Percentiles rank a stretch among this genome's conserved stretches.
These are phyloP conservation scores for Agrostemma githago DNA, from an alignment of 148 eudicot genomes.

Conservation along the genomic window DNA sequence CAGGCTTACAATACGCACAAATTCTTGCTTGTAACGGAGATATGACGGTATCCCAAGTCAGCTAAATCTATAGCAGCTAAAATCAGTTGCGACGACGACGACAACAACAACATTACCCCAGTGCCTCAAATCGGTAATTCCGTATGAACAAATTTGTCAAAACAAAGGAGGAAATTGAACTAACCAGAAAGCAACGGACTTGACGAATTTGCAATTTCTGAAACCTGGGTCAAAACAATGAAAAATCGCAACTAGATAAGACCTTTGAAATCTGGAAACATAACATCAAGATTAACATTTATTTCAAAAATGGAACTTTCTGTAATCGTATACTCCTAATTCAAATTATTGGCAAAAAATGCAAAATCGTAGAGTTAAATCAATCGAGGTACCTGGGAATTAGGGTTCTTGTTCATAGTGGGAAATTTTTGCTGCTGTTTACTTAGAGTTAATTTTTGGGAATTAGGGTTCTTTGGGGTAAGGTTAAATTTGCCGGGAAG, in stretches of 20 bases:
- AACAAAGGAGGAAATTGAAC: not conserved
- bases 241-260: not conserved
- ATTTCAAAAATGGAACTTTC: not conserved
- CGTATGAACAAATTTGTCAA: not conserved
- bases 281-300: not conserved
- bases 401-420: not conserved
- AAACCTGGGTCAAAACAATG: conserved; percentile 10
- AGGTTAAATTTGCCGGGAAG: not conserved
- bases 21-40: too few species aligned
- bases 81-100: too few species aligned
- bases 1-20: not conserved
- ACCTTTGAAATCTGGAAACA: not conserved
- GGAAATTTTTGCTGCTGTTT: not conserved
- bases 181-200: conserved; percentile 22
- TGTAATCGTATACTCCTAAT: not conserved
- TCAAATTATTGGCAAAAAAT: not conserved
- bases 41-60: not conserved
- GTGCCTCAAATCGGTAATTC: too few species aligned
- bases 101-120: too few species aligned
- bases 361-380: not conserved
- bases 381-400: conserved; percentile 17
- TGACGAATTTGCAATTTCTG: conserved; percentile 1
- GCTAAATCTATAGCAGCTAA: not conserved
- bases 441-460: not conserved
- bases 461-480: too few species aligned